A percentile compares a stretch with the other conserved stretches of the same genome.
phyloP scores from a whole-genome alignment of 73 alveolate genomes.

The Strombidium stylifer region DNA sequence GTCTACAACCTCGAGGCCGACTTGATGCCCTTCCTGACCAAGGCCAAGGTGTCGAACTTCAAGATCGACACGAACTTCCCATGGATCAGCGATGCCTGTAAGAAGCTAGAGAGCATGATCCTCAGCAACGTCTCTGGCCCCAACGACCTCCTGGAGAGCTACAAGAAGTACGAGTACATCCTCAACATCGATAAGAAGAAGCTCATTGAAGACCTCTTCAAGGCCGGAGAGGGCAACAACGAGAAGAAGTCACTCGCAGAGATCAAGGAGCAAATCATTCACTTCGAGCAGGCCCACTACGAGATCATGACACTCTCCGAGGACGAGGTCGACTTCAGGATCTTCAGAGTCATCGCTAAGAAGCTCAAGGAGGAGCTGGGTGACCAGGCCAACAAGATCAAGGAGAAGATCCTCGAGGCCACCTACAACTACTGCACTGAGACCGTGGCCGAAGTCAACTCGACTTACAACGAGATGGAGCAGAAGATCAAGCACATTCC shows the following conservation, averaged over 20 bases:
- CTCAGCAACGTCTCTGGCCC: conserved; percentile 59
- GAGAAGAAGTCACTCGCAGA: conserved; percentile 41
- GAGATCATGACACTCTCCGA: conserved; percentile 52
- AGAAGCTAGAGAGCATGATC: conserved; percentile 30
- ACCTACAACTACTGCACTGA: conserved; percentile 49
- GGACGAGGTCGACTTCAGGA: conserved; percentile 50
- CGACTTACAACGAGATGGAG: conserved; percentile 43
- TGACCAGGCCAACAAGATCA: conserved; percentile 48
- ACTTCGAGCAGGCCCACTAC: conserved; percentile 25
- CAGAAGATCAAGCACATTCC: conserved; percentile 52
- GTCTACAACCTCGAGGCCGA: conserved; percentile 55
- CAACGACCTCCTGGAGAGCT: conserved; percentile 42
- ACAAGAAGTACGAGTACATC: conserved; percentile 57
- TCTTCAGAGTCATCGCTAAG: conserved; percentile 59
- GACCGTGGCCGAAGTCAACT: conserved; percentile 41
- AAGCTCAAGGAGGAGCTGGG: conserved; percentile 52
- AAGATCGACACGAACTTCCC: conserved; percentile 24
- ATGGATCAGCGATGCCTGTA: conserved; percentile 39
- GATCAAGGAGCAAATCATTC: conserved; percentile 30
- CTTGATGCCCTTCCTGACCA: conserved; percentile 68
- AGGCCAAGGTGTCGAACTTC: conserved; percentile 48
- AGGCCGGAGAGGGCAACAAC: conserved; percentile 36
- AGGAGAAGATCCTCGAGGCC: conserved; percentile 50
- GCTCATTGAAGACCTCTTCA: conserved; percentile 27
- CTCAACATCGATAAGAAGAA: conserved; percentile 50